Evolutionary conservation across 2,329 filamentous ascomycete species (phyloP), one percentile per base, ranked within the genome.

Genomic region (Pseudogymnoascus sp.): DNA sequence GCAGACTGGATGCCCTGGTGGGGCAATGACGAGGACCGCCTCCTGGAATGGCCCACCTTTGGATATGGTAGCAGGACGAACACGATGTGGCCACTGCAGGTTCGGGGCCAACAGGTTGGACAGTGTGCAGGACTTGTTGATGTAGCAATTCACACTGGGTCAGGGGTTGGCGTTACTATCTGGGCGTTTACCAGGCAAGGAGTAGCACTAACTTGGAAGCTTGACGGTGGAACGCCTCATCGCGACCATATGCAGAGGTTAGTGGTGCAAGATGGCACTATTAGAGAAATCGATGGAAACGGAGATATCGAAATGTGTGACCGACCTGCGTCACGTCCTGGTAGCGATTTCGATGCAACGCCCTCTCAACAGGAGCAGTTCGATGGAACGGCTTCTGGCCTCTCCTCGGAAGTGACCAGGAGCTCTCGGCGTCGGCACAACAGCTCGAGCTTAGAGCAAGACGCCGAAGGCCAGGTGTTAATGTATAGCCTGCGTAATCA

Each of bases 111-210:
- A 59, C 71, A 79, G 64, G 77, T 85, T 59, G 81, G 77, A 0
- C 75, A 65, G 1, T 72, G 82, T 21, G 66, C 73, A 2, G 75
- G 75, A 6, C 67, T 83, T 2, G 80, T 81, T 23, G 82, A 84
- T 65, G 66, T 86, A 8, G 76, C 80, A 0, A 69, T 85, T 12
- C 74, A 78, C 69, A 81, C 74, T 65, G 74, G 65, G 59, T 75
- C 68, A 31, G 74, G 78, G 16, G 74, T 83, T 25, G 74, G 77
- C 18, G 74, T 83, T 31, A 73, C 76, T 0, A 72, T 85, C n/a
- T 84, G 81, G 80, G 80, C 78, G 0, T 83, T 85, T 66, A 72
- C 75, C 14, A 71, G 73, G 1, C 69, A 75, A 37, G 79, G 79
- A 0, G 70, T 75, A 63, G 79, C 79, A 2, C 75, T 71, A 5